Evolutionary conservation across 164 flowering plant genomes (phyloP), one percentile per base, ranked within the genome.

Genomic region (Tetracentron sinense): DNA sequence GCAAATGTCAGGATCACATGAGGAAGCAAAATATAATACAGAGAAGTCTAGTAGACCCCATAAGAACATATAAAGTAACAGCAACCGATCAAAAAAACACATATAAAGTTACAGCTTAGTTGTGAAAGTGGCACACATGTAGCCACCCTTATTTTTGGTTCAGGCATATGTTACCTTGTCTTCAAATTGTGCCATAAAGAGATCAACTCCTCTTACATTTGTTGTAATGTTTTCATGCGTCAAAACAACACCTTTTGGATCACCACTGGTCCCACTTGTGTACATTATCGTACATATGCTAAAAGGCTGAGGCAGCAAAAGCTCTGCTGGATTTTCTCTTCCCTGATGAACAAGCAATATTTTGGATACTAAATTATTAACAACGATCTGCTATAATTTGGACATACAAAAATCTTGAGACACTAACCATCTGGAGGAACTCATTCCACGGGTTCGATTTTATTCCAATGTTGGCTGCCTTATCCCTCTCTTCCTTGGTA

Each of bases 221-320:
- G 65, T 57, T 21, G 81, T 74, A 51, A 78, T 56, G 50, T 77
- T 88, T 78, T 91, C 96, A 67, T 94, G 97, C 10, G 96, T 89
- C 67, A 94, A 53, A 42, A 91, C 72, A 49, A 86, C 99, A 38
- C 99, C 99, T 82, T 94, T 94, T 11, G 99, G 99, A 48, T 83
- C 83, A 54, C 99, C 99, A 73, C 92, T 91, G 33, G 99, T 91
- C 44, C 99, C 99, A 67, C 99, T 94, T 17, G 99, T 94, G 75
- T 94, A 94, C 97, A 94, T 91, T 56, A 94, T 89, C 28, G 97
- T 86, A 76, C 92, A 81, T 33, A 85, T 78, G 68, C 79, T 58
- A 30, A 54, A 64, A 57, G 96, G 74, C 62, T 76, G 76, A 23
- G 98, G 97, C 2, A 87, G 80, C 2, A 42, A 49, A 58, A 71